Evolutionary conservation across 2,329 filamentous ascomycete species (phyloP).

Genomic region (Verticillium klebahnii): DNA sequence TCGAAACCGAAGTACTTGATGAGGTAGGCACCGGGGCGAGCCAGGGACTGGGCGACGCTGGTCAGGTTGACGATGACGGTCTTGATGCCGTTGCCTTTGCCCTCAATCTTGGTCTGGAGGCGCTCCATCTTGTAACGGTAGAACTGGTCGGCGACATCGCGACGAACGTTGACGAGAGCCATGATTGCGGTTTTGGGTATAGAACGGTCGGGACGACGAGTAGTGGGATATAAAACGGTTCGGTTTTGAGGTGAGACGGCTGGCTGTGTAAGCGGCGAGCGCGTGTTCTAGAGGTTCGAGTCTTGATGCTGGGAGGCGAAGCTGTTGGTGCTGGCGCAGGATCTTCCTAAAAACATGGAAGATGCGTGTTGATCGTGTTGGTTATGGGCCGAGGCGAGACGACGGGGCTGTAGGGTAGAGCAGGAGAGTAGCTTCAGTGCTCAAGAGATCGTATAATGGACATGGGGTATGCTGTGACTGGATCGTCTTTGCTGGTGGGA

Average conservation of each 20-base stretch:
- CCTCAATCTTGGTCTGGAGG: conserved; percentile 98
- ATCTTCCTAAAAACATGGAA: conserved; percentile 9
- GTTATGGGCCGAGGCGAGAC: background rate
- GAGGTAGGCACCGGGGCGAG: conserved; percentile 86
- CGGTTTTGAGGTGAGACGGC: background rate
- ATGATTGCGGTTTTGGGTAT: conserved; percentile 59
- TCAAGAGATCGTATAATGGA: conserved; percentile 47
- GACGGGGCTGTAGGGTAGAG: conserved; percentile 15
- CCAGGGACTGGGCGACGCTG: conserved; percentile 87
- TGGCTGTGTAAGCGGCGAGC: background rate
- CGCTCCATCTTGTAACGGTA: conserved; percentile 99
- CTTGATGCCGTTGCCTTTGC: conserved; percentile 99
- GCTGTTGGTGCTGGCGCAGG: conserved; percentile 14
- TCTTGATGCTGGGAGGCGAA: conserved; percentile 15
- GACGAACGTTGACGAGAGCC: conserved; percentile 97
- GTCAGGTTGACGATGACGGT: conserved; percentile 94
- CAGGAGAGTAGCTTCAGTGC: conserved; percentile 46
- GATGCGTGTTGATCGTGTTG: conserved; percentile 3
- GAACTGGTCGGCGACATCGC: conserved; percentile 97
- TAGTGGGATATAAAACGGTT: background rate
- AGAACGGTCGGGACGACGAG: conserved; percentile 3
- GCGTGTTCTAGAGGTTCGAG: background rate
- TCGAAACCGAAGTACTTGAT: conserved; percentile 99
- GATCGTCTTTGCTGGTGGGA: conserved; percentile 42
- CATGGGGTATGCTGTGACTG: conserved; percentile 48